phyloP scores from a whole-genome alignment of 495 filamentous ascomycete species.

The Penicillium pulvis region DNA sequence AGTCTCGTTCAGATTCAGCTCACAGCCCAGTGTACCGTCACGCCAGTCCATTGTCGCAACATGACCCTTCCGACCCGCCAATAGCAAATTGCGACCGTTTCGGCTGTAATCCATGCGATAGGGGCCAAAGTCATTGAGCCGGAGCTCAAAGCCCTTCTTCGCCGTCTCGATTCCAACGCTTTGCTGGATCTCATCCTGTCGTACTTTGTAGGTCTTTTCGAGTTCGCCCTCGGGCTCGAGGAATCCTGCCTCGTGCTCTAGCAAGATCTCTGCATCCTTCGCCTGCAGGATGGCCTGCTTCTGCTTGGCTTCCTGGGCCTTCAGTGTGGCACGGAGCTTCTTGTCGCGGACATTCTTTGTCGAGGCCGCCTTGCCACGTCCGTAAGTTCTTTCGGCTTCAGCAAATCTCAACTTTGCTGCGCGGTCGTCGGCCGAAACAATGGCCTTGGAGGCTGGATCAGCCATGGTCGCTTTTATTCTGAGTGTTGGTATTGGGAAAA shows the following conservation, averaged over 20 bases:
- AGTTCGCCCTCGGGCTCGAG: slow-evolving; percentile 86
- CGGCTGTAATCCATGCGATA: slow-evolving; percentile 86
- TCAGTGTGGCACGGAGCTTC: slow-evolving; percentile 82
- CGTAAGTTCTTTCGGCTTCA: slow-evolving; percentile 80
- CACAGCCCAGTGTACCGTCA: slow-evolving; percentile 84
- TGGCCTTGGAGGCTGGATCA: slow-evolving; percentile 30
- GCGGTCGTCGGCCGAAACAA: slow-evolving; percentile 34
- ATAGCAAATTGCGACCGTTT: slow-evolving; percentile 80
- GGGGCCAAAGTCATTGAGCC: slow-evolving; percentile 78
- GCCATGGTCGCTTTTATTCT: slow-evolving; percentile 27
- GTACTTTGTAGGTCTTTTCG: slow-evolving; percentile 88
- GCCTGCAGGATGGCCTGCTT: slow-evolving; percentile 77
- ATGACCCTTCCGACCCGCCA: slow-evolving; percentile 92
- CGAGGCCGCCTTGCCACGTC: slow-evolving; percentile 71
- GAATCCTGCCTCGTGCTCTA: slow-evolving; percentile 85
- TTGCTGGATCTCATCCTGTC: slow-evolving; percentile 80
- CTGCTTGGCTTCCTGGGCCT: slow-evolving; percentile 76
- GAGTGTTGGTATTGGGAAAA: not conserved
- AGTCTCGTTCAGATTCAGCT: slow-evolving; percentile 87
- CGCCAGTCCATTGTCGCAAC: slow-evolving; percentile 97
- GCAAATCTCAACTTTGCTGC: slow-evolving; percentile 42
- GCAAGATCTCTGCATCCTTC: slow-evolving; percentile 92
- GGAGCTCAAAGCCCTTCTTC: slow-evolving; percentile 90
- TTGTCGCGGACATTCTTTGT: slow-evolving; percentile 70
- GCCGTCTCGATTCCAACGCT: slow-evolving; percentile 79